Evolutionary conservation across 2,329 filamentous ascomycete genomes (phyloP).

Genomic region (Aspergillus terreus): DNA sequence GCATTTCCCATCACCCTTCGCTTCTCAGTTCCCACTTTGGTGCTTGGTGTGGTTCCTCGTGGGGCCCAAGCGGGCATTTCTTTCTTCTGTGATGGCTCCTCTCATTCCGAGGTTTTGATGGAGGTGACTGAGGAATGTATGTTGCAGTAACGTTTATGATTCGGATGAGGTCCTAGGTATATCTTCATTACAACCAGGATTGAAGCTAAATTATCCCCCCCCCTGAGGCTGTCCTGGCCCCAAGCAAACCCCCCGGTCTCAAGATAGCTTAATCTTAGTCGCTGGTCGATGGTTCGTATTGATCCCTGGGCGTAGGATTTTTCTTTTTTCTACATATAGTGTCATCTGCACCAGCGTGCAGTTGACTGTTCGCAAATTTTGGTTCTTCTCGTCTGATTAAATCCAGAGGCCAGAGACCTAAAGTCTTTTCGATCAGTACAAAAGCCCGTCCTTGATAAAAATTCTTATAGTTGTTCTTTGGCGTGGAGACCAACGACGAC

Average conservation of each 20-base stretch:
- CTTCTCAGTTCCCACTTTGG: constrained; percentile 2
- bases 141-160: too few species aligned
- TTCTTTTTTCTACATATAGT: neutral
- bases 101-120: neutral
- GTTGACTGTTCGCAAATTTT: too few species aligned
- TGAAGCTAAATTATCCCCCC: neutral
- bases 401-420: too few species aligned
- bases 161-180: too few species aligned
- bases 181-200: too few species aligned
- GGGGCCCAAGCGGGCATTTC: constrained; percentile 15
- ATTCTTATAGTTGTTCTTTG: too few species aligned
- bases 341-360: too few species aligned
- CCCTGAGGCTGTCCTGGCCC: neutral
- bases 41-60: constrained; percentile 12
- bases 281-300: constrained; percentile 3
- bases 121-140: neutral
- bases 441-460: too few species aligned
- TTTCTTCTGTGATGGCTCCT: constrained; percentile 1
- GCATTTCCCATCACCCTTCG: constrained; percentile 2
- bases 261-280: constrained; percentile 5
- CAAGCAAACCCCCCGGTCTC: neutral
- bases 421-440: too few species aligned
- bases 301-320: neutral
- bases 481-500: neutral
- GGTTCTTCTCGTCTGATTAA: too few species aligned